Base-by-base conservation (phyloP, 2,329 filamentous ascomycete genomes). In the Ilyonectria mors-panacis region DNA sequence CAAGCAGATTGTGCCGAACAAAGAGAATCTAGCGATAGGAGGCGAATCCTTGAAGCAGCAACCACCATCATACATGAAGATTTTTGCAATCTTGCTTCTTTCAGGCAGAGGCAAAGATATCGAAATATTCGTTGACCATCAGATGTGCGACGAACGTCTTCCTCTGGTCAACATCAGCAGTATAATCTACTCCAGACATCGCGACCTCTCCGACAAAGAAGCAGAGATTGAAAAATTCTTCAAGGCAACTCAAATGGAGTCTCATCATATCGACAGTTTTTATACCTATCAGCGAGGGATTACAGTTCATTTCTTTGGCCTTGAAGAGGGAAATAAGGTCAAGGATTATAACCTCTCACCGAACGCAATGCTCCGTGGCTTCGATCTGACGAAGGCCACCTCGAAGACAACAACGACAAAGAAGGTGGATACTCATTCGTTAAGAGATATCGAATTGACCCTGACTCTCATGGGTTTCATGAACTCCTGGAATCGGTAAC, bases 121-220 rank as follows among this genome's bases (percentile, higher is more conserved):
- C 44, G 44, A 19, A 26, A 26, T 19, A 12, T 47, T 47, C 21
- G n/a, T 47, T 47, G 21, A 47, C 6, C 21, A 47, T 17, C 6
- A 15, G 10, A 47, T 47, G 10, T 26, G 6, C 19, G 44, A 47
- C 12, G 6, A 13, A 5, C 23, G 21, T 6, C 44, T 47, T 10
- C 44, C 44, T 13, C 42, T 45, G 10, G 7, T 21, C 3, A 9
- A 45, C 17, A 45, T 21, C n/a, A 45, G 9, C 10, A 17, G 19
- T 1, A 19, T 2, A 19, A 21, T 9, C 15, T n/a, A 9, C 2
- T 1, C 0, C 6, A 8, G 6, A 17, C 12, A 17, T n/a, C n/a
- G 42, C 3, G n/a, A 7, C n/a, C 21, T 47, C 21, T 23, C 44
- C 10, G 26, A 15, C 21, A 15, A 3, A 3, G 21, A 15, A 1